Percentiles rank a stretch among this genome's conserved stretches.
phyloP scores from a whole-genome alignment of 768 basidiomycete genomes.

The Termitomyces heimii region DNA sequence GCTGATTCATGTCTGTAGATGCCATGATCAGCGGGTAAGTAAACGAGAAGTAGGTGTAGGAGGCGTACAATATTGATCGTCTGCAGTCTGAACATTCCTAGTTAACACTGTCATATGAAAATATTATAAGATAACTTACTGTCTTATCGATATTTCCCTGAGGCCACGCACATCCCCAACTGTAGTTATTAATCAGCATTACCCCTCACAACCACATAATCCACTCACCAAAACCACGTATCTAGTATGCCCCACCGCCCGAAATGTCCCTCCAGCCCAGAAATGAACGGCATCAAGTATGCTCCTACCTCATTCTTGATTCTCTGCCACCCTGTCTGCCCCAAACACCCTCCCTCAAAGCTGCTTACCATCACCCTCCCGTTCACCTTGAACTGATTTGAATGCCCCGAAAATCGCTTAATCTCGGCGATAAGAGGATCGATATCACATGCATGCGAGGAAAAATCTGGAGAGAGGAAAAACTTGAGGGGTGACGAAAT shows the following conservation, averaged over 20 bases:
- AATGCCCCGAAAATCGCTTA: constrained; percentile 40
- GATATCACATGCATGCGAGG: constrained; percentile 42
- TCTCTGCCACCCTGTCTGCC: constrained; percentile 39
- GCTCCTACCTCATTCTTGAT: constrained; percentile 41
- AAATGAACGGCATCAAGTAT: constrained; percentile 51
- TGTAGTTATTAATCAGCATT: constrained; percentile 7
- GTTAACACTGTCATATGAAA: background rate
- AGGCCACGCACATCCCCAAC: constrained; percentile 65
- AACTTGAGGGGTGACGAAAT: constrained; percentile 41
- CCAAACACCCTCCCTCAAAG: constrained; percentile 56
- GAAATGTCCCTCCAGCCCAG: constrained; percentile 43
- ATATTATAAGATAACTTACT: constrained; percentile 19
- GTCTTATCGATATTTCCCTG: constrained; percentile 37
- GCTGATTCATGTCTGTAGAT: constrained; percentile 32
- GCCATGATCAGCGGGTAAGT: background rate
- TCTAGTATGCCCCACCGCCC: constrained; percentile 42
- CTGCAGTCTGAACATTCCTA: constrained; percentile 26
- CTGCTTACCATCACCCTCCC: constrained; percentile 55
- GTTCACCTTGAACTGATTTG: constrained; percentile 49
- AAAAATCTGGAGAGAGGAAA: constrained; percentile 54
- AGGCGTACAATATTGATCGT: constrained; percentile 42
- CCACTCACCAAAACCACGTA: constrained; percentile 41
- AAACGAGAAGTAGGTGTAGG: background rate
- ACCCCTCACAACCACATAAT: background rate
- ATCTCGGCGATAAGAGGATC: constrained; percentile 35